Percentiles rank a stretch among this genome's conserved stretches.
Conservation (phyloP, 345 rosid genomes). For the Streptanthus diversifolius region DNA sequence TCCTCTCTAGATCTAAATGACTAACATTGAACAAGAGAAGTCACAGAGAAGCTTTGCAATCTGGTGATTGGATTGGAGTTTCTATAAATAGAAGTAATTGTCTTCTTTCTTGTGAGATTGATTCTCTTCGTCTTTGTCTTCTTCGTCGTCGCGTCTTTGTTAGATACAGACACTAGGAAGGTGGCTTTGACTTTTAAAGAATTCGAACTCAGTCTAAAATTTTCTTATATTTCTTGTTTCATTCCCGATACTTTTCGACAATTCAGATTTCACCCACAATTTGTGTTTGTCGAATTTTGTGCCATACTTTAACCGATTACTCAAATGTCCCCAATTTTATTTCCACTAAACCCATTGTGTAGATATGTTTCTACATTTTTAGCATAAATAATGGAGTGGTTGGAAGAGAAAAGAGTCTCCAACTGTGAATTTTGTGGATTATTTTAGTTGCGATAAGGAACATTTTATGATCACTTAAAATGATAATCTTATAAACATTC, state of each 20-base stretch:
- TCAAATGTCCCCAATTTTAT: neutral
- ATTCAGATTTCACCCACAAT: neutral
- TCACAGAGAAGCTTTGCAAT: neutral
- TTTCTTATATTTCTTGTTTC: neutral
- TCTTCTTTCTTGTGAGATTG: neutral
- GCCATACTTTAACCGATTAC: neutral
- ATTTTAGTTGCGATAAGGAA: neutral
- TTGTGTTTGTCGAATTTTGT: neutral
- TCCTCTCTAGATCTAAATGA: conserved; percentile 23
- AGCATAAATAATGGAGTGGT: neutral
- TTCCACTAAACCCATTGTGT: neutral
- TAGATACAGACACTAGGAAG: conserved; percentile 21
- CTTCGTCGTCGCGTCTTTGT: conserved; percentile 18
- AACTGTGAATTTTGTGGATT: neutral
- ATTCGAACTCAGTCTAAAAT: neutral
- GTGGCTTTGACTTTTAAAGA: conserved; percentile 34
- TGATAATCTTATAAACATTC: neutral
- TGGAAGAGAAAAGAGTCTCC: neutral
- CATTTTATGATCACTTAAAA: neutral
- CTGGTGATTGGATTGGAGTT: neutral
- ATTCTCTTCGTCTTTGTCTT: conserved; percentile 22
- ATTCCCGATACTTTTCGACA: neutral
- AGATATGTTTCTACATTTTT: neutral
- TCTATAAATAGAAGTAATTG: neutral
- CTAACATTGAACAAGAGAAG: neutral